phyloP scores from a whole-genome alignment of 768 basidiomycete species.

The Xanthoconium stramineum region DNA sequence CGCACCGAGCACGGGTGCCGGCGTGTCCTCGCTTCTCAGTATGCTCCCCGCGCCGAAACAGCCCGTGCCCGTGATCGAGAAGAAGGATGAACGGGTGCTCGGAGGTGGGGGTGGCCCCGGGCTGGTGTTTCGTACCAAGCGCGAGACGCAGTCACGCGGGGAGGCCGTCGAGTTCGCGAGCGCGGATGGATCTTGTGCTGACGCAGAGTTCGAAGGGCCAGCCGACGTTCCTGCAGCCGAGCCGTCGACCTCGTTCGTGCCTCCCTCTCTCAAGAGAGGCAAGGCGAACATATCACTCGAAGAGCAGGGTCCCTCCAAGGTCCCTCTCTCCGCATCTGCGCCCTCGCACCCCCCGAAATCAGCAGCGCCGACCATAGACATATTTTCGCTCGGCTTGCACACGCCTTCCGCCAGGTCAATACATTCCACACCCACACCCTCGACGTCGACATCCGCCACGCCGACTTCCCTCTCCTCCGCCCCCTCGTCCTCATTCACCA shows the following conservation, averaged over 20 bases:
- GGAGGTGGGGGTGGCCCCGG: conserved; percentile 63
- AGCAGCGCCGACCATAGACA: conserved; percentile 47
- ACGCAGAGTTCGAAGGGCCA: conserved; percentile 6
- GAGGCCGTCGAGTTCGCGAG: conserved; percentile 20
- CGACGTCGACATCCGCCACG: not conserved
- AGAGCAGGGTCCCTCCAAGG: conserved; percentile 23
- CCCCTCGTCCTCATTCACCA: conserved; percentile 52
- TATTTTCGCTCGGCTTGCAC: conserved; percentile 61
- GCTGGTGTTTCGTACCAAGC: conserved; percentile 50
- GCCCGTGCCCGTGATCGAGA: conserved; percentile 37
- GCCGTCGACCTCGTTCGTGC: conserved; percentile 50
- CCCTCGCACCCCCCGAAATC: conserved; percentile 5
- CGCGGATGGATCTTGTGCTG: conserved; percentile 18
- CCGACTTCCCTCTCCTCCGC: conserved; percentile 21
- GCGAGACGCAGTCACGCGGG: conserved; percentile 6
- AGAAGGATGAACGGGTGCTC: conserved; percentile 51
- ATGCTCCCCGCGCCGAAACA: conserved; percentile 77
- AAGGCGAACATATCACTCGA: conserved; percentile 57
- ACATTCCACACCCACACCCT: not conserved
- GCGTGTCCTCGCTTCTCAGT: conserved; percentile 59
- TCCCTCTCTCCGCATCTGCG: conserved; percentile 8
- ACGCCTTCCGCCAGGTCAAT: conserved; percentile 2
- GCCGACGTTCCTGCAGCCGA: not conserved
- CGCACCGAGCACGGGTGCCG: conserved; percentile 45
- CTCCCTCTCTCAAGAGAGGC: conserved; percentile 58